Evolutionary conservation across 306 rosid genomes (phyloP).

Genomic region (Parietaria judaica): DNA sequence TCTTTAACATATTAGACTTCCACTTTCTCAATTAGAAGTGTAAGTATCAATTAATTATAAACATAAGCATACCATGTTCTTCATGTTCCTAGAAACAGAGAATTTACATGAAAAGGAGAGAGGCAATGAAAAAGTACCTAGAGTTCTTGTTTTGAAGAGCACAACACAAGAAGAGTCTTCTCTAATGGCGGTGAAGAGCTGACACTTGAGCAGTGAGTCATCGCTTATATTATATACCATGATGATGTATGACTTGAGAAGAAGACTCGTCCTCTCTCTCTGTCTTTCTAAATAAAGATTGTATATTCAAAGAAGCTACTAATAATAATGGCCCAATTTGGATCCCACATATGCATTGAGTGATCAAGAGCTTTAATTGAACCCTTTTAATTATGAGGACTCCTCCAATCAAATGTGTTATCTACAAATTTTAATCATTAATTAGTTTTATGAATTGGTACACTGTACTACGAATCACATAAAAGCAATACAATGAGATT

Average conservation of each 20-base stretch:
- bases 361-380: neutral
- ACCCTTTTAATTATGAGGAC: neutral
- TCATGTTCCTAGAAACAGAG: too few relatives aligned
- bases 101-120: neutral
- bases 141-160: slow-evolving; percentile 6
- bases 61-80: too few relatives aligned
- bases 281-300: slow-evolving; percentile 13
- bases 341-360: neutral
- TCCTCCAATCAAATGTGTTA: neutral
- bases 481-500: too few relatives aligned
- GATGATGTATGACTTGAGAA: slow-evolving; percentile 21
- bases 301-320: neutral
- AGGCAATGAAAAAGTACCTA: slow-evolving; percentile 8
- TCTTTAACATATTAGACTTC: too few relatives aligned
- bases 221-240: slow-evolving; percentile 7
- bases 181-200: slow-evolving; percentile 13
- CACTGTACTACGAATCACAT: too few relatives aligned
- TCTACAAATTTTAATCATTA: neutral
- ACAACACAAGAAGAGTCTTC: slow-evolving; percentile 3
- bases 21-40: too few relatives aligned
- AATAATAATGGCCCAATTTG: neutral
- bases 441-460: neutral
- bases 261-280: slow-evolving; percentile 11
- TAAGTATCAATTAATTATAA: too few relatives aligned
- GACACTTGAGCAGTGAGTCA: slow-evolving; percentile 19